Evolutionary conservation across 2,329 filamentous ascomycete species (phyloP), one percentile per base, ranked within the genome.

Genomic region (Nothophoma quercina): DNA sequence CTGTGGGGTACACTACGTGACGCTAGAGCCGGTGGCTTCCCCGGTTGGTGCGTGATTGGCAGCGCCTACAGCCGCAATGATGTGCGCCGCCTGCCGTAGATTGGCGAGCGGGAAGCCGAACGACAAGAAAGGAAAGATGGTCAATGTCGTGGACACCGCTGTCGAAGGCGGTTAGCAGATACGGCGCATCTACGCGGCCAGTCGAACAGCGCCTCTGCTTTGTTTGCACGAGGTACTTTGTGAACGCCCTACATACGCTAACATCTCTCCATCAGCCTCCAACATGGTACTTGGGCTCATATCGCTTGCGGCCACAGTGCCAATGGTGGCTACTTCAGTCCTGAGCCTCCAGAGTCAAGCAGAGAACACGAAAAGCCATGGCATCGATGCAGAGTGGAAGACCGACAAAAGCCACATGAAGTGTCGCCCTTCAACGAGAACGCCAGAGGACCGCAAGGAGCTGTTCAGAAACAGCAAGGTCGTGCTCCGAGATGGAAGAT

Each of bases 401-500:
- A 51, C 54, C n/a, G 52, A 62, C 9, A 64, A 60, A 51, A 58
- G 63, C 39, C 52, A 65, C 21, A 60, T 65, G 46, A 49, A 41
- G 15, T 64, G 59, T 28, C 54, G 56, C 28, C 42, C 63, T 5
- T 63, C 61, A 15, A 43, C 25, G 22, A 55, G 58, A 19, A 59
- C 59, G 13, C 61, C 56, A 34, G 45, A 58, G 2, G 56, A 64
- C 15, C 56, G 63, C 8, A 64, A 60, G 38, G 51, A 57, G 9
- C 35, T 64, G 13, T 64, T 64, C 30, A 34, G 47, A 13, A 35
- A 47, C 9, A 62, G 58, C 29, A 50, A 32, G 8, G 45, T 64
- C 4, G 59, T 65, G 8, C 56, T 65, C 26, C 52, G 41, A 12
- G 45, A 63, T 2, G 55, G 56, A 5, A 58, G 55, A 13, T 42